Evolutionary conservation across 1,284 basidiomycete genomes (phyloP).

Genomic region (Moesziomyces parantarcticus): DNA sequence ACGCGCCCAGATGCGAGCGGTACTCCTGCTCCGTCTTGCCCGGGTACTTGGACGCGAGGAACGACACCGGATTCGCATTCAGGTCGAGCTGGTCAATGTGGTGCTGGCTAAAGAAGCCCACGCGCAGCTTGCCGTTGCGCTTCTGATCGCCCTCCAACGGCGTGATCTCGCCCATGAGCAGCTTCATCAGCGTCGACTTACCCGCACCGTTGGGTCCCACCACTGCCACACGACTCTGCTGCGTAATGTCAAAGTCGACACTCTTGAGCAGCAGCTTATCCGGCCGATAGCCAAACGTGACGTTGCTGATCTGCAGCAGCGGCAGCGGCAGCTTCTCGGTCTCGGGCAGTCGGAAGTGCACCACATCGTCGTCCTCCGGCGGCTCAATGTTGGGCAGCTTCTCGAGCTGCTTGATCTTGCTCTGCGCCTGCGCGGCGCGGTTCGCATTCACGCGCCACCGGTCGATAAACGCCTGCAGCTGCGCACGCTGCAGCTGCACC

Average conservation of each 20-base stretch:
- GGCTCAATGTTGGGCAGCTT: constrained; percentile 94
- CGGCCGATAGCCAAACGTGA: constrained; percentile 87
- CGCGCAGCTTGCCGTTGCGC: constrained; percentile 86
- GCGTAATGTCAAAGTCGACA: constrained; percentile 82
- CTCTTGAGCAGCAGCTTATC: constrained; percentile 83
- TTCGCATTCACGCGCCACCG: constrained; percentile 67
- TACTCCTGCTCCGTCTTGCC: constrained; percentile 98
- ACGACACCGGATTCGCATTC: constrained; percentile 87
- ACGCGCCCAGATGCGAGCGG: constrained; percentile 91
- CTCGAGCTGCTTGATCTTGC: constrained; percentile 97
- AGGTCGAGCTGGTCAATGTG: constrained; percentile 93
- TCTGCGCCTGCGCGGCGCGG: constrained; percentile 80
- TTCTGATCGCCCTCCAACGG: constrained; percentile 84
- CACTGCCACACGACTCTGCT: constrained; percentile 60
- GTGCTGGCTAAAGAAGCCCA: constrained; percentile 76
- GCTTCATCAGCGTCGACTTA: constrained; percentile 91
- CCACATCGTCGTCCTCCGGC: constrained; percentile 85
- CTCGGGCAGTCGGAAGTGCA: constrained; percentile 71
- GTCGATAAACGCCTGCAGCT: constrained; percentile 92
- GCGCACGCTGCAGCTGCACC: constrained; percentile 92
- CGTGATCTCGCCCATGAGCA: constrained; percentile 88
- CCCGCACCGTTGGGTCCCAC: constrained; percentile 66
- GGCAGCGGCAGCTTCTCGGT: constrained; percentile 90
- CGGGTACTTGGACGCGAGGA: constrained; percentile 89
- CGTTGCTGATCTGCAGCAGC: constrained; percentile 90